Evolutionary conservation across 1,284 basidiomycete species (phyloP).

Genomic region (Melampsora larici-populina): DNA sequence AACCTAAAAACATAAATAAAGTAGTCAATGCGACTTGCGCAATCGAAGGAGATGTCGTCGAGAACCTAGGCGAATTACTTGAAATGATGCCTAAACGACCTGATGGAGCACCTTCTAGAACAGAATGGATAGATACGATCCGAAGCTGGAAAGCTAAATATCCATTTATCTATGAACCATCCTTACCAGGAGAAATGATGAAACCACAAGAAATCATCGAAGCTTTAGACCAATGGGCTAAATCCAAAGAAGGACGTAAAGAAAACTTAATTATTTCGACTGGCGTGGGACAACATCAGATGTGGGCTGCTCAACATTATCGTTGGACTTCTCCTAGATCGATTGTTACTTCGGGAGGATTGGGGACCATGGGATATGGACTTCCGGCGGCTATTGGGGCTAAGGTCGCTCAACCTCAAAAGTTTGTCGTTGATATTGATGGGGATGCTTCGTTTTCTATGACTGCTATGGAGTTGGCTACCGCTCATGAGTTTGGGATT

Average conservation of each 20-base stretch:
- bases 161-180: constrained; percentile 74
- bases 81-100: constrained; percentile 66
- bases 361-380: constrained; percentile 94
- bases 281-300: constrained; percentile 98
- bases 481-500: constrained; percentile 83
- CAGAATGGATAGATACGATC: constrained; percentile 79
- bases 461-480: constrained; percentile 98
- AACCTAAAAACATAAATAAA: constrained; percentile 99
- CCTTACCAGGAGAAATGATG: constrained; percentile 59
- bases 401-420: constrained; percentile 89
- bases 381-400: constrained; percentile 90
- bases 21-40: constrained; percentile 92
- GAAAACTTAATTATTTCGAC: constrained; percentile 84
- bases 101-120: constrained; percentile 57
- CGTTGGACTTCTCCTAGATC: constrained; percentile 82
- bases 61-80: constrained; percentile 75
- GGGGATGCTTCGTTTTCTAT: constrained; percentile 97
- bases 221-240: constrained; percentile 68
- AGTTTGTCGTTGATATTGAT: constrained; percentile 92
- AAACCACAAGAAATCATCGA: constrained; percentile 97
- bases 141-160: constrained; percentile 78
- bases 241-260: constrained; percentile 67
- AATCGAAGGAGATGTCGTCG: constrained; percentile 85
- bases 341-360: constrained; percentile 93
- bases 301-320: constrained; percentile 97